These are phyloP conservation scores for Trifolium dubium DNA, from an alignment of 306 rosid genomes.

Conservation along the genomic window DNA sequence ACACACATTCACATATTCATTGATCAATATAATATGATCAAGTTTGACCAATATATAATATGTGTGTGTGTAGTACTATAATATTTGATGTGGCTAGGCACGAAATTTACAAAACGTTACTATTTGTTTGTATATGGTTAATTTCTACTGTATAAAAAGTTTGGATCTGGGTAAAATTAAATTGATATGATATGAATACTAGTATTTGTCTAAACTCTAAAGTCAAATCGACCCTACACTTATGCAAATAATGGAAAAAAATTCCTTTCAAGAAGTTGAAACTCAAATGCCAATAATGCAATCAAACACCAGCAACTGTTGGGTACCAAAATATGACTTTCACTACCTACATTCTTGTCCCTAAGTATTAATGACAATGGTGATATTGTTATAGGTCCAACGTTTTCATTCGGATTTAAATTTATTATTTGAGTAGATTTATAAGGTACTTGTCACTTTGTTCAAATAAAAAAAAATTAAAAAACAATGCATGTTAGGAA, in stretches of 20 bases:
- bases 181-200: background rate
- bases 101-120: background rate
- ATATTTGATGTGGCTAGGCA: constrained; percentile 14
- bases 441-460: too few relatives aligned
- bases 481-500: too few relatives aligned
- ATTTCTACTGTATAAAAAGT: constrained; percentile 15
- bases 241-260: constrained; percentile 12
- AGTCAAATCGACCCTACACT: constrained; percentile 1
- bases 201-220: constrained; percentile 3
- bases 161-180: background rate
- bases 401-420: too few relatives aligned
- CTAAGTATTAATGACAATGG: too few relatives aligned
- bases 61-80: background rate
- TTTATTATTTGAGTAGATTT: too few relatives aligned
- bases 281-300: background rate
- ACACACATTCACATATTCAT: constrained; percentile 8
- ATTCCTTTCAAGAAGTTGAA: constrained; percentile 7
- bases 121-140: background rate
- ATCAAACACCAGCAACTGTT: constrained; percentile 6
- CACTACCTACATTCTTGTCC: background rate
- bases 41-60: constrained; percentile 37
- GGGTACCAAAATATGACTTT: constrained; percentile 41
- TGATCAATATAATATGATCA: background rate
- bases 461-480: too few relatives aligned
- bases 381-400: too few relatives aligned